Base-by-base conservation (phyloP, 2,329 filamentous ascomycete genomes). In the Pseudogymnoascus sp. region DNA sequence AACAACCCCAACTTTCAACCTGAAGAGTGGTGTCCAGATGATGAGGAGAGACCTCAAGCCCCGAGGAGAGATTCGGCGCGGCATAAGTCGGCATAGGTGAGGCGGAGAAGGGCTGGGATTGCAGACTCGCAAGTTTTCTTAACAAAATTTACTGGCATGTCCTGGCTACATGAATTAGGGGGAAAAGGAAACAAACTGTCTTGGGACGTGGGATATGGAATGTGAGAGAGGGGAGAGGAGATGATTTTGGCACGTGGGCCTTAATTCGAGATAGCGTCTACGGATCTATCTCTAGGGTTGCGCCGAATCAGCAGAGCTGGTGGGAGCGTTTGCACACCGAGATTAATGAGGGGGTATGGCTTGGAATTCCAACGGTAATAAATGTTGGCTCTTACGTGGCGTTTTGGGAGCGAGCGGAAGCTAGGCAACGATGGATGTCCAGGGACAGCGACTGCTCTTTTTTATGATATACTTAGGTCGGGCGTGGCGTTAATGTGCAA, bases 1-100 rank as follows among this genome's bases (percentile, higher is more conserved):
- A 84, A 84, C 64, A 89, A 88, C 66, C 83, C 84, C 41, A 79
- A 83, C 66, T 84, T 84, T 65, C 81, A 83, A 64, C 82, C 82
- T 0, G 81, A 84, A 66, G 79, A 81, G 70, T 83, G 72, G 72
- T 69, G 63, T 12, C 72, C 72, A 11, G 72, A 74, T 8, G 67
- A 65, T 2, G 72, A 73, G 9, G 72, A 73, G 19, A 55, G 45
- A 5, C 49, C 25, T 19, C 45, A 11, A 3, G n/a, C n/a, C 5
- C 25, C n/a, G 25, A 55, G 45, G 5, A 33, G 45, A 19, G 45
- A 19, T 1, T 55, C 45, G n/a, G n/a, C 45, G n/a, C n/a, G 45
- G 45, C 45, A 55, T 55, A 55, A 55, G 33, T 30, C 45, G 8
- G n/a, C 45, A 2, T 55, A 55, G 25, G 45, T 30, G 3, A 1